A percentile compares a stretch with the other conserved stretches of the same genome.
These are phyloP conservation scores for Cercophora newfieldiana DNA, from an alignment of 495 filamentous ascomycete genomes.

Conservation along the genomic window DNA sequence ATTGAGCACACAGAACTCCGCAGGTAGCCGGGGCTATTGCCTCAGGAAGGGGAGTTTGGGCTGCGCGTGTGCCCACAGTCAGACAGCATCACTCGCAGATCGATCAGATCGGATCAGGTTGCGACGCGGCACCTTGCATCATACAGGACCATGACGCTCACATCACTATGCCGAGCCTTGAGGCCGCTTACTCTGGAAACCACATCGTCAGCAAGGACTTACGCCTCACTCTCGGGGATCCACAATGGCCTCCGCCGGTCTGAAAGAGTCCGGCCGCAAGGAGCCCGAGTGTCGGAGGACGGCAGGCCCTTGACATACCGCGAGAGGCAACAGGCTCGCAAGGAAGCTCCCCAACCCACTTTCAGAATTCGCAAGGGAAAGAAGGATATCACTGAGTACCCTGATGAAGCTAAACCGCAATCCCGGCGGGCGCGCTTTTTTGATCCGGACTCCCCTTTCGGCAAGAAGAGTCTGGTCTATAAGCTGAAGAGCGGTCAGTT, in stretches of 20 bases:
- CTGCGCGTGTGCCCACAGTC: background rate
- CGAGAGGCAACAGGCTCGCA: constrained; percentile 28
- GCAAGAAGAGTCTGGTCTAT: constrained; percentile 49
- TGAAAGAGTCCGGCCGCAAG: constrained; percentile 11
- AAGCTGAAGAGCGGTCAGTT: constrained; percentile 37
- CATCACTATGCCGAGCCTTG: constrained; percentile 24
- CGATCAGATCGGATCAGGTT: background rate
- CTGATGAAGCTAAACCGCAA: constrained; percentile 31
- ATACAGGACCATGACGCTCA: constrained; percentile 23
- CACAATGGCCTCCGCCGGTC: constrained; percentile 30
- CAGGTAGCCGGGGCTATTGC: background rate
- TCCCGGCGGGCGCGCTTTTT: constrained; percentile 46
- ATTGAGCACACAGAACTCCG: background rate
- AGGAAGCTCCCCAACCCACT: constrained; percentile 22
- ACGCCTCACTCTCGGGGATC: constrained; percentile 34
- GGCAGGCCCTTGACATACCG: constrained; percentile 27
- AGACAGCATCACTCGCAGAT: background rate
- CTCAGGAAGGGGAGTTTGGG: background rate
- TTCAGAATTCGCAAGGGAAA: constrained; percentile 49
- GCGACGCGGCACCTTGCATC: background rate
- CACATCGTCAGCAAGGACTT: constrained; percentile 6
- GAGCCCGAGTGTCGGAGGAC: background rate
- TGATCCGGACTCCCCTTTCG: constrained; percentile 40
- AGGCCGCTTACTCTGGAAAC: constrained; percentile 15
- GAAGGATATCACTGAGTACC: constrained; percentile 42